Evolutionary conservation across 2,329 filamentous ascomycete genomes (phyloP), one percentile per base, ranked within the genome.

Genomic region (Cladobotryum protrusum): DNA sequence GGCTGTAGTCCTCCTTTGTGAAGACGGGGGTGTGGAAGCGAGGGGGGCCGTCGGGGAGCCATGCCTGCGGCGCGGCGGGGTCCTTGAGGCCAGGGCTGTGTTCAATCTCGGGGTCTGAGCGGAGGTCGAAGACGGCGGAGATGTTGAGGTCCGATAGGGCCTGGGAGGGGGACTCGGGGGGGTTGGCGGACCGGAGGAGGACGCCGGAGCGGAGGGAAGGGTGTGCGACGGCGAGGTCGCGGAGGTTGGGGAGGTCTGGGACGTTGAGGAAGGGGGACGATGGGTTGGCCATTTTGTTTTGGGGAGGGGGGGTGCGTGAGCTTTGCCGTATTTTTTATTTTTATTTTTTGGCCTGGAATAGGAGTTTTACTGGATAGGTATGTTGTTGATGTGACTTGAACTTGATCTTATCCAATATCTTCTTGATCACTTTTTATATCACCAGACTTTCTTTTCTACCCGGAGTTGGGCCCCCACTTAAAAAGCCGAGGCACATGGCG

Each of bases 111-210:
- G 64, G 59, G n/a, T 67, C 65, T 20, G 80, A 85, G 48, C 87
- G 77, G 9, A 90, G 71, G 68, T 90, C 86, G 63, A 83, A 90
- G 46, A 87, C 76, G 54, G 76, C 72, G 19, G 71, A 75, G 56
- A 92, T 78, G n/a, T 78, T 76, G 47, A 88, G 69, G 5, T 64
- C 57, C 29, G 71, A 72, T 52, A 87, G 71, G 40, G 69, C 72
- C 20, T 72, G 63, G 1, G 79, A 80, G 17, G 56, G 17, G 36
- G 85, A 69, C 50, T 69, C 69, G 15, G 77, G 79, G 14, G 85
- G 81, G 56, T 89, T 85, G 2, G 83, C 86, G 44, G 82, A 82
- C 50, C 88, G 83, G 67, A 81, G 91, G 53, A 89, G 67, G 32
- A 85, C 60, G 40, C 74, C 72, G 17, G 70, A 69, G 24, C 77